Conservation (phyloP, 352 stramenopile genomes). For the Lagenidium sp. region DNA sequence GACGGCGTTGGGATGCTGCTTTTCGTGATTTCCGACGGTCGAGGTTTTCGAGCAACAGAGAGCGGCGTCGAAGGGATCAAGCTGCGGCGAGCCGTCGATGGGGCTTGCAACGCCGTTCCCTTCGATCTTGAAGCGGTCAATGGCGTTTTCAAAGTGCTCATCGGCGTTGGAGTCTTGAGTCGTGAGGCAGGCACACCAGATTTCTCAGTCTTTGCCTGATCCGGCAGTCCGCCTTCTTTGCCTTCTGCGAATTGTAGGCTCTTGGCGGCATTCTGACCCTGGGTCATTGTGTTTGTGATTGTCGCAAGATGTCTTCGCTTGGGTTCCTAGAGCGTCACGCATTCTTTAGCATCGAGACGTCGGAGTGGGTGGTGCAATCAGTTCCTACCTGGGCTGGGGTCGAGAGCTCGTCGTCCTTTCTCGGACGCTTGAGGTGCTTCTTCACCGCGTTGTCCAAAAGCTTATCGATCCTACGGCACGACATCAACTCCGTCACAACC, state of each 20-base stretch:
- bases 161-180: conserved; percentile 3
- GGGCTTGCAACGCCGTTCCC: not conserved
- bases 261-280: conserved; percentile 15
- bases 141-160: conserved; percentile 6
- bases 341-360: too few relatives aligned
- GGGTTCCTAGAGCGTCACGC: conserved; percentile 14
- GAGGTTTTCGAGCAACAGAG: conserved; percentile 14
- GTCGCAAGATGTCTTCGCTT: conserved; percentile 47
- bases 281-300: conserved; percentile 44
- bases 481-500: too few relatives aligned
- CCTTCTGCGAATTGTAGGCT: conserved; percentile 15
- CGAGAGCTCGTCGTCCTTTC: conserved; percentile 18
- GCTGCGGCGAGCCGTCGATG: conserved; percentile 9
- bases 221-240: too few relatives aligned
- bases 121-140: conserved; percentile 3
- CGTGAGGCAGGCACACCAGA: not conserved
- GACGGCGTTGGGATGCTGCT: conserved; percentile 1
- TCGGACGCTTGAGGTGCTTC: conserved; percentile 50
- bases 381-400: conserved; percentile 31
- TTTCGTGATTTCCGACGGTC: conserved; percentile 7
- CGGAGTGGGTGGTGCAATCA: too few relatives aligned
- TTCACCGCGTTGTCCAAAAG: conserved; percentile 41
- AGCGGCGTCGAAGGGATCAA: conserved; percentile 19
- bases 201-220: not conserved
- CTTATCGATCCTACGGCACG: conserved; percentile 23